Evolutionary conservation across 768 basidiomycete species (phyloP), one percentile per base, ranked within the genome.

Genomic region (Chalciporus sphaerocephalus): DNA sequence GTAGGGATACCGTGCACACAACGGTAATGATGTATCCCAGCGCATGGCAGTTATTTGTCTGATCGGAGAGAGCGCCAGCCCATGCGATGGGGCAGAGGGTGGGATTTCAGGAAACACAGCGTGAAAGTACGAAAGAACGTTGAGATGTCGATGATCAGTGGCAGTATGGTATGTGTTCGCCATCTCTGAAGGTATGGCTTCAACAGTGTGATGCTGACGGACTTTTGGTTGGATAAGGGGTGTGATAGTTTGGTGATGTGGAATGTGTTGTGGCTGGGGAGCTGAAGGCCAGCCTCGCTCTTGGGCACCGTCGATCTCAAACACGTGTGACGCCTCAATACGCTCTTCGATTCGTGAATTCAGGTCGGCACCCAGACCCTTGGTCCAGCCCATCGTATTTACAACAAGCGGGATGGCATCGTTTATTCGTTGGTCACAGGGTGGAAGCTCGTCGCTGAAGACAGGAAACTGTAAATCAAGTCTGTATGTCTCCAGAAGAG

Each of bases 371-470:
- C 95, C 95, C 3, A 96, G 79, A 6, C 95, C 95, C 62, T 94
- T 97, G 5, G 79, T 79, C 95, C 95, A 99, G 2, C 95, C 95
- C 82, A 95, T 94, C 0, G 90, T 97, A 61, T 98, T 99, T 42
- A 98, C 78, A 13, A 97, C 80, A 15, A 97, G 78, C 0, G 95
- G 95, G 5, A 93, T 79, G 21, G 67, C 49, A 39, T 85, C 81
- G 6, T 60, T 55, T 18, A 85, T 74, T 33, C 77, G 72, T 23
- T 52, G 50, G 36, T 73, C 69, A 0, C 39, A 59, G 13, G 44
- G 42, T 1, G 64, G 48, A 5, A 66, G 64, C 3, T 64, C 61
- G 6, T 61, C 59, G 34, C 38, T 60, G 5, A 64, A 43, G 1
- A 61, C 54, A 1, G 75, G 69, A 40, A 71, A 74, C 51, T 83